Conservation (phyloP, 495 filamentous ascomycete genomes). For the Gamarada debralockiae region DNA sequence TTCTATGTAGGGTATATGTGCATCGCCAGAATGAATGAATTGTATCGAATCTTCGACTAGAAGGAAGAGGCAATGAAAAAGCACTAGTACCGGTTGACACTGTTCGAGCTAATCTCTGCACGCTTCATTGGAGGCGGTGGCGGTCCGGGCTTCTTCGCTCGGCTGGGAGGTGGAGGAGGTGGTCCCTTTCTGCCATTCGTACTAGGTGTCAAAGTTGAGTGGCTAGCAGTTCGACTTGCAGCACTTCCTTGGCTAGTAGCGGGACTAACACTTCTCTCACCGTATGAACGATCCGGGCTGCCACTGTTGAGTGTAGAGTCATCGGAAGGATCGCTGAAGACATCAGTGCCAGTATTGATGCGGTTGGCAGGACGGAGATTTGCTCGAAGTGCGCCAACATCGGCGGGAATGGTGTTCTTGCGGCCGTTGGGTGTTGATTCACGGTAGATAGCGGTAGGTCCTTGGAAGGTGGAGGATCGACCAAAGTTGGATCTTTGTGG, state of each 20-base stretch:
- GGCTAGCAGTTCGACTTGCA: slow-evolving; percentile 18
- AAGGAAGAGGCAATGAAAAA: too few relatives aligned
- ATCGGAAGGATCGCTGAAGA: slow-evolving; percentile 28
- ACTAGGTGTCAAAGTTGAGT: slow-evolving; percentile 6
- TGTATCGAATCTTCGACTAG: neutral
- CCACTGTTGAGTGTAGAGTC: slow-evolving; percentile 24
- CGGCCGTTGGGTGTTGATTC: slow-evolving; percentile 16
- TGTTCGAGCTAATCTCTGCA: slow-evolving; percentile 20
- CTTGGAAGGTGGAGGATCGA: slow-evolving; percentile 25
- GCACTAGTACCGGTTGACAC: slow-evolving; percentile 14
- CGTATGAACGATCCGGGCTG: slow-evolving; percentile 25
- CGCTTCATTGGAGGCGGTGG: slow-evolving; percentile 27
- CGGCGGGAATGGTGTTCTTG: slow-evolving; percentile 13
- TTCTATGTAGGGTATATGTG: too few relatives aligned
- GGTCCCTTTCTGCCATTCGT: slow-evolving; percentile 21
- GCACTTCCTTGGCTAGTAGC: slow-evolving; percentile 16
- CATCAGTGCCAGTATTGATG: slow-evolving; percentile 22
- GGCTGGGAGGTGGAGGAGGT: slow-evolving; percentile 24
- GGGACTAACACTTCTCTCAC: slow-evolving; percentile 1
- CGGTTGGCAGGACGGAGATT: slow-evolving; percentile 22
- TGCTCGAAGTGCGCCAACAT: slow-evolving; percentile 13
- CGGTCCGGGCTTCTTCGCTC: slow-evolving; percentile 24
- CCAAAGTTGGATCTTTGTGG: slow-evolving; percentile 17
- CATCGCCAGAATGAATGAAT: too few relatives aligned
- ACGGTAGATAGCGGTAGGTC: slow-evolving; percentile 23